phyloP scores from a whole-genome alignment of 352 stramenopile genomes.

The Phytophthora hibernalis region DNA sequence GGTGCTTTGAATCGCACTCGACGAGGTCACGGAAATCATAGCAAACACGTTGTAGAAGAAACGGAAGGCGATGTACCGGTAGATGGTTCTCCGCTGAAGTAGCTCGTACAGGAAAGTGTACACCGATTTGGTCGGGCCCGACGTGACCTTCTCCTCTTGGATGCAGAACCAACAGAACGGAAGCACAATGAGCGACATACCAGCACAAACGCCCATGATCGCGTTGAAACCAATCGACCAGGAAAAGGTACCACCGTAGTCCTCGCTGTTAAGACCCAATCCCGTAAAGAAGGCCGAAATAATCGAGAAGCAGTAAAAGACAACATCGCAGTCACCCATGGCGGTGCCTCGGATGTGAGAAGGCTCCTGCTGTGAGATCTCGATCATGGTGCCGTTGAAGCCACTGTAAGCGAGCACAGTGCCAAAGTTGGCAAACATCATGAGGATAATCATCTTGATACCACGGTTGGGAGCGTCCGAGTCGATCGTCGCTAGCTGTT shows the following conservation, averaged over 20 bases:
- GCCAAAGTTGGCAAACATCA: conserved; percentile 80
- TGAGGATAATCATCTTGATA: conserved; percentile 63
- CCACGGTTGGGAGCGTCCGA: conserved; percentile 49
- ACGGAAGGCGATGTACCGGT: conserved; percentile 61
- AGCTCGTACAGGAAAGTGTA: conserved; percentile 53
- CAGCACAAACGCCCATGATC: conserved; percentile 53
- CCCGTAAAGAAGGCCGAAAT: conserved; percentile 57
- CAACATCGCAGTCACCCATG: conserved; percentile 45
- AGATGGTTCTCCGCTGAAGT: conserved; percentile 49
- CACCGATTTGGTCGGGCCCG: conserved; percentile 43
- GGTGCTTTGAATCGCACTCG: conserved; percentile 55
- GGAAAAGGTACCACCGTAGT: conserved; percentile 63
- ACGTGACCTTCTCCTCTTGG: conserved; percentile 41
- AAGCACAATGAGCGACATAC: conserved; percentile 46
- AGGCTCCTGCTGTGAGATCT: conserved; percentile 66
- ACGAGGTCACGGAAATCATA: conserved; percentile 58
- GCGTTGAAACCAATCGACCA: conserved; percentile 67
- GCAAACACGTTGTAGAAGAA: conserved; percentile 62
- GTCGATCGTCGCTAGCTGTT: conserved; percentile 53
- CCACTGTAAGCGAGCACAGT: conserved; percentile 81
- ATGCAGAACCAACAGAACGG: conserved; percentile 61
- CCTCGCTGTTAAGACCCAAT: conserved; percentile 52
- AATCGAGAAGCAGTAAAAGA: conserved; percentile 47
- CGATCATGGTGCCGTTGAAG: conserved; percentile 68
- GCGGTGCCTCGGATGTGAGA: conserved; percentile 44